phyloP scores from a whole-genome alignment of 495 filamentous ascomycete genomes.

The Geoglossum glabrum region DNA sequence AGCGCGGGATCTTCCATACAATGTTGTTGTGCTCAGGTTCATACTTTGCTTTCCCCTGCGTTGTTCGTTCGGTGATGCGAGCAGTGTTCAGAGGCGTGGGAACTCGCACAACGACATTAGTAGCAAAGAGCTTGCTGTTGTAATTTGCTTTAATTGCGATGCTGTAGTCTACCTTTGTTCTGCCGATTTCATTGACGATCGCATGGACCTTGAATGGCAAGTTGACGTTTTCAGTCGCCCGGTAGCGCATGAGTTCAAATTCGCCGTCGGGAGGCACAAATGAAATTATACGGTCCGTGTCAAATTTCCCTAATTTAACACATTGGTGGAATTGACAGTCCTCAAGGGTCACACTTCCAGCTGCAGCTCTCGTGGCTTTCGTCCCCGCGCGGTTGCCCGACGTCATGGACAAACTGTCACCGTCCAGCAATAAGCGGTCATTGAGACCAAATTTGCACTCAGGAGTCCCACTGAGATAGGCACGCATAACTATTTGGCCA shows the following conservation, averaged over 20 bases:
- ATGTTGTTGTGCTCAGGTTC: conserved; percentile 96
- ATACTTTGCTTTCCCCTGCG: conserved; percentile 94
- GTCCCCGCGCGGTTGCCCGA: conserved; percentile 50
- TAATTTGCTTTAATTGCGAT: conserved; percentile 96
- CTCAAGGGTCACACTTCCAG: conserved; percentile 87
- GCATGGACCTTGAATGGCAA: conserved; percentile 97
- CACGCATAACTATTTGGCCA: conserved; percentile 96
- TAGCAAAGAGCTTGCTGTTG: conserved; percentile 86
- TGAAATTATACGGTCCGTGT: conserved; percentile 90
- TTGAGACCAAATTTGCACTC: conserved; percentile 99
- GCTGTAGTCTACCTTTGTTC: conserved; percentile 96
- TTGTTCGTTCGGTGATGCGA: conserved; percentile 77
- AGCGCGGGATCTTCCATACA: conserved; percentile 96
- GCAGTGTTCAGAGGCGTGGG: conserved; percentile 96
- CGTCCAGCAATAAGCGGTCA: conserved; percentile 79
- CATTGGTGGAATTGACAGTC: conserved; percentile 99
- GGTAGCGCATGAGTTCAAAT: conserved; percentile 98
- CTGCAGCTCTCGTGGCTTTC: conserved; percentile 85
- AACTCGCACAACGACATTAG: conserved; percentile 89
- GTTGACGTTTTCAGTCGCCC: conserved; percentile 98
- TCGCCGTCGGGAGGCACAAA: conserved; percentile 97
- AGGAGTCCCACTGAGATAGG: conserved; percentile 87
- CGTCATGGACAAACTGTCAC: conserved; percentile 42
- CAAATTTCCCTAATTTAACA: conserved; percentile 93
- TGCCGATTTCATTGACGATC: conserved; percentile 92